Evolutionary conservation across 768 basidiomycete genomes (phyloP).

Genomic region (Baorangia bicolor): DNA sequence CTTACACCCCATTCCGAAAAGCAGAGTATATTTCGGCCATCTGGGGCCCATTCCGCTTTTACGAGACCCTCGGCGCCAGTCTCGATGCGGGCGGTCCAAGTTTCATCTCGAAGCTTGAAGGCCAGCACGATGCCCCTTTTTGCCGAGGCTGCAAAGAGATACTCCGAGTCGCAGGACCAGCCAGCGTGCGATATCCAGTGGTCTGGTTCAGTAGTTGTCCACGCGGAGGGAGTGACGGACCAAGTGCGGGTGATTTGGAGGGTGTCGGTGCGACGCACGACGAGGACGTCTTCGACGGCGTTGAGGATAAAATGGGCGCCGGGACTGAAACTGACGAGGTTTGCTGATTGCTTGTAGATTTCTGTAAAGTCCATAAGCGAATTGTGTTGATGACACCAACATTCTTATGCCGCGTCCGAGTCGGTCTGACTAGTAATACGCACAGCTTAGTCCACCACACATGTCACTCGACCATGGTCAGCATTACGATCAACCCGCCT

Average conservation of each 20-base stretch:
- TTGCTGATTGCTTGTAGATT: conserved; percentile 70
- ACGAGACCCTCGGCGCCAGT: conserved; percentile 81
- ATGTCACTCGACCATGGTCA: conserved; percentile 17
- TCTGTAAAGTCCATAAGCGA: conserved; percentile 90
- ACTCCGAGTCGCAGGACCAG: conserved; percentile 90
- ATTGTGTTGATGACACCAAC: neutral
- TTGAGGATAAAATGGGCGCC: conserved; percentile 86
- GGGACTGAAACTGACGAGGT: conserved; percentile 79
- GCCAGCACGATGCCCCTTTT: conserved; percentile 70
- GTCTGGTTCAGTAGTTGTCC: conserved; percentile 34
- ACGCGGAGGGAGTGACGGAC: conserved; percentile 58
- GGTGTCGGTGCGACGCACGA: conserved; percentile 81
- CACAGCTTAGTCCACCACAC: no score
- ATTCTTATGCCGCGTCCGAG: neutral
- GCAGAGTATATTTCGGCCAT: conserved; percentile 78
- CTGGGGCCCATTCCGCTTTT: conserved; percentile 89
- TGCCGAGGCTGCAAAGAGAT: conserved; percentile 78
- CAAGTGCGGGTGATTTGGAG: conserved; percentile 83
- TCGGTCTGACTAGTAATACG: no score
- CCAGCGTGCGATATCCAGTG: conserved; percentile 67
- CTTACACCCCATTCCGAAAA: conserved; percentile 95
- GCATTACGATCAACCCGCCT: conserved; percentile 7
- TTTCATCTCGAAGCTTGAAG: conserved; percentile 76
- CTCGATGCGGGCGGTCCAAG: conserved; percentile 76
- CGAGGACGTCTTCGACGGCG: conserved; percentile 72